Evolutionary conservation across 495 filamentous ascomycete species (phyloP).

Genomic region (Aspergillus hancockii): DNA sequence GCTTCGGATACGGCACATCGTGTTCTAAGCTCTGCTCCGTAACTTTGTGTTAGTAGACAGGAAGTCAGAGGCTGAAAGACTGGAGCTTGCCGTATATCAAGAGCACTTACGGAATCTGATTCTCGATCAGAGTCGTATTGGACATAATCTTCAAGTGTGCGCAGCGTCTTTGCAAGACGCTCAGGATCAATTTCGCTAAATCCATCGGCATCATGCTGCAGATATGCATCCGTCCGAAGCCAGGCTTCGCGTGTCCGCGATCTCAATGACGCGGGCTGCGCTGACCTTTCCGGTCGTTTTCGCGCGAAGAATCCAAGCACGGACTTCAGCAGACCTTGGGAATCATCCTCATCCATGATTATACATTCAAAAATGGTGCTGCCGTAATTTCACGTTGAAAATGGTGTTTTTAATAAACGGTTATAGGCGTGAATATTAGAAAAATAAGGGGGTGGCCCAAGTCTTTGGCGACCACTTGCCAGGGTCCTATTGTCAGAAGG

Average conservation of each 20-base stretch:
- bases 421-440: neutral
- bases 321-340: constrained; percentile 25
- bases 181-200: constrained; percentile 27
- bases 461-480: neutral
- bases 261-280: constrained; percentile 26
- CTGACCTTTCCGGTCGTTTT: constrained; percentile 31
- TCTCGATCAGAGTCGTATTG: constrained; percentile 27
- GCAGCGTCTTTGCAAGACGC: constrained; percentile 25
- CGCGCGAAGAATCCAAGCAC: constrained; percentile 34
- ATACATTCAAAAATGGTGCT: constrained; percentile 13
- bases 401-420: neutral
- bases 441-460: neutral
- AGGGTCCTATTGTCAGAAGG: neutral
- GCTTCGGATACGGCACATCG: constrained; percentile 21
- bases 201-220: constrained; percentile 28
- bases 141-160: constrained; percentile 30
- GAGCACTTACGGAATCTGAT: constrained; percentile 22
- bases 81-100: constrained; percentile 21
- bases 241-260: constrained; percentile 30
- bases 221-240: constrained; percentile 34
- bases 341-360: constrained; percentile 23
- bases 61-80: constrained; percentile 14
- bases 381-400: too few relatives aligned
- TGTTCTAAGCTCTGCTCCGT: constrained; percentile 21
- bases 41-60: constrained; percentile 22